Base-by-base conservation (phyloP, 2,329 filamentous ascomycete genomes). In the Apiospora sp. region DNA sequence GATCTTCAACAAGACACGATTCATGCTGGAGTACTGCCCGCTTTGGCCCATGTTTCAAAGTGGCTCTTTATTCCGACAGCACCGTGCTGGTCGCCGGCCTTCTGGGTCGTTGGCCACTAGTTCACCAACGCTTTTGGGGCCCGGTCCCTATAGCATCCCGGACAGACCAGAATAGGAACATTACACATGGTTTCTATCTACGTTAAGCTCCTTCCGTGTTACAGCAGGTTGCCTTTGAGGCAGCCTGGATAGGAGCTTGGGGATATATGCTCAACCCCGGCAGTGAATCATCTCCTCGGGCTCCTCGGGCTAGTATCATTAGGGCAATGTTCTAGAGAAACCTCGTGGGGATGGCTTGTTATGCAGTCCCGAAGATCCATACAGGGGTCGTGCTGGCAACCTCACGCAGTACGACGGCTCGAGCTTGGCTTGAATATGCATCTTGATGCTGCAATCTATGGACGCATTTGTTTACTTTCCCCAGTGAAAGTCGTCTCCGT, bases 261-360 rank as follows among this genome's bases (percentile, higher is more conserved):
- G 8, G 19, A 19, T 16, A 22, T 16, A 10, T 61, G 30, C 30
- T 61, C 54, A 61, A 61, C 19, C 54, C 54, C 51, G 30, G 54
- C 30, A 61, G 14, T 61, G 54, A 61, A 34, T 30, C 30, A 34
- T 64, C 37, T 13, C 12, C 58, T n/a, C 34, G 22, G 22, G n/a
- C 58, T 64, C 41, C 34, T n/a, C 34, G 22, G 22, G n/a, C 58
- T 64, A 64, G 34, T 64, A 64, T 41, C 30, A 4, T 64, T 64
- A 64, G 19, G 58, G 58, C n/a, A 64, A 64, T 64, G 34, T 64
- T 64, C 58, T 64, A 64, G 58, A 64, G 58, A 64, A 64, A 64
- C 58, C 54, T 64, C 58, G 30, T 64, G 34, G 34, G 58, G 58
- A 24, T 41, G 58, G 34, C 30, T 34, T 30, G 22, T 64, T 64